These are phyloP conservation scores for Paraglomus brasilianum DNA, from an alignment of 192 early-diverging fungal species.

Conservation along the genomic window DNA sequence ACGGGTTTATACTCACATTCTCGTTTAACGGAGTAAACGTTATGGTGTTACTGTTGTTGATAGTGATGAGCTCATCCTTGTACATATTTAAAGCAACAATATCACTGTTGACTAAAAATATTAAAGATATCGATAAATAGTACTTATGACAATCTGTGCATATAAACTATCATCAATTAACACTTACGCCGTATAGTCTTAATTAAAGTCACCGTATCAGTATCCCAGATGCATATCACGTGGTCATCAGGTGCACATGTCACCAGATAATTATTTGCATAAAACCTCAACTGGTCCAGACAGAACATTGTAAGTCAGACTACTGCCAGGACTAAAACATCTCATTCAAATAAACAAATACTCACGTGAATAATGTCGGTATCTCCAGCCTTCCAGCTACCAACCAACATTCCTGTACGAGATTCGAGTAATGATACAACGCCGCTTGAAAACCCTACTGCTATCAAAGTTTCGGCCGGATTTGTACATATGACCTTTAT, in stretches of 20 bases:
- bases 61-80: constrained; percentile 60
- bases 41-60: constrained; percentile 57
- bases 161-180: not conserved
- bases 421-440: constrained; percentile 53
- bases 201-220: constrained; percentile 43
- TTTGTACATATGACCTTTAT: constrained; percentile 45
- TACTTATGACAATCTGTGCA: not conserved
- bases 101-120: constrained; percentile 37
- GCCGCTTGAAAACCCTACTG: constrained; percentile 53
- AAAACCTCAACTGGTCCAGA: constrained; percentile 52
- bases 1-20: constrained; percentile 42
- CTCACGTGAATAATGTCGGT: constrained; percentile 54
- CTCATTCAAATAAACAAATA: not conserved
- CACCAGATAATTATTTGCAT: constrained; percentile 52
- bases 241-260: constrained; percentile 57
- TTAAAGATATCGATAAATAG: constrained; percentile 18
- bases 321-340: not conserved
- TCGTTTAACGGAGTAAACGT: constrained; percentile 61
- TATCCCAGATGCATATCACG: constrained; percentile 58
- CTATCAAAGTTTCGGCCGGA: constrained; percentile 51
- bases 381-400: constrained; percentile 57
- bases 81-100: constrained; percentile 56
- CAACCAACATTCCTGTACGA: constrained; percentile 53
- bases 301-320: not conserved
- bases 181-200: constrained; percentile 52